These are phyloP conservation scores for Clathrospora elynae DNA, from an alignment of 2,329 filamentous ascomycete genomes.

Conservation along the genomic window DNA sequence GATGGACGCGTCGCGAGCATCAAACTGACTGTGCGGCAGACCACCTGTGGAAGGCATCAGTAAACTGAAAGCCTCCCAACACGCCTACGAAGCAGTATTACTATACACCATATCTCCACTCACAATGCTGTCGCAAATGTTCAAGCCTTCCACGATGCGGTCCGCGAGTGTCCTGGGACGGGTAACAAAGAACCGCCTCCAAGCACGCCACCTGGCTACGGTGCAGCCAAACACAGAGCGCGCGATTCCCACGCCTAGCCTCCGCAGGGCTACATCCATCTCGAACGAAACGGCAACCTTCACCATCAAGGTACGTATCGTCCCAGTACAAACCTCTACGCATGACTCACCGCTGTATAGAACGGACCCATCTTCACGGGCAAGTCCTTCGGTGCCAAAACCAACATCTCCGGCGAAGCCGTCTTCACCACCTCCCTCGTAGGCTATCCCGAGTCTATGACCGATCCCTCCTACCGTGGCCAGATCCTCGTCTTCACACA, in stretches of 20 bases:
- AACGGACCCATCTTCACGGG: slow-evolving; percentile 96
- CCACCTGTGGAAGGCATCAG: slow-evolving; percentile 71
- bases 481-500: slow-evolving; percentile 99
- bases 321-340: slow-evolving; percentile 12
- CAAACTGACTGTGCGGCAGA: slow-evolving; percentile 50
- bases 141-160: slow-evolving; percentile 58
- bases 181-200: slow-evolving; percentile 51
- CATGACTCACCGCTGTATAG: slow-evolving; percentile 54
- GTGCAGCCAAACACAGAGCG: slow-evolving; percentile 73
- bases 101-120: slow-evolving; percentile 29
- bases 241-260: slow-evolving; percentile 62
- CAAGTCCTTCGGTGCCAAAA: slow-evolving; percentile 93
- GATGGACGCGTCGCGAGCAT: slow-evolving; percentile 20
- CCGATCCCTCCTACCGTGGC: slow-evolving; percentile 72
- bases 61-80: slow-evolving; percentile 57
- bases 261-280: slow-evolving; percentile 67
- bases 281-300: slow-evolving; percentile 84
- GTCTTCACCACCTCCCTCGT: slow-evolving; percentile 98
- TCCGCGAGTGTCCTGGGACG: slow-evolving; percentile 53
- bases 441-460: slow-evolving; percentile 90
- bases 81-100: slow-evolving; percentile 15
- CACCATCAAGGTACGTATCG: slow-evolving; percentile 78
- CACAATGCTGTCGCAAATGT: slow-evolving; percentile 61
- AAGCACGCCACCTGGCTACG: slow-evolving; percentile 65
- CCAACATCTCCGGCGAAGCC: slow-evolving; percentile 96